Evolutionary conservation across 768 basidiomycete species (phyloP).

Genomic region (Hydnomerulius pinastri): DNA sequence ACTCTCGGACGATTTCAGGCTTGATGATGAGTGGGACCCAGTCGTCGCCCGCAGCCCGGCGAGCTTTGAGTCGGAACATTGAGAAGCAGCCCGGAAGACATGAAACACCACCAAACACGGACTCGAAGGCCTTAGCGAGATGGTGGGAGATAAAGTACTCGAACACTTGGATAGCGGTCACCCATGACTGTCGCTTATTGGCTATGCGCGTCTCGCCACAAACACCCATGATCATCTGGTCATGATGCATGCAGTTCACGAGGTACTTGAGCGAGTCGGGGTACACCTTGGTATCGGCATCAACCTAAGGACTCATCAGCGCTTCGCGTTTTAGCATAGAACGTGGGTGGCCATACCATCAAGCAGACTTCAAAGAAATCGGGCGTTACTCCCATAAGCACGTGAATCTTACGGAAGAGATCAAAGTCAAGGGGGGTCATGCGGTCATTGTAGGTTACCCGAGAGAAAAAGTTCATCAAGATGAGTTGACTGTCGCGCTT

Average conservation of each 20-base stretch:
- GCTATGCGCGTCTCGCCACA: constrained; percentile 99
- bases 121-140: constrained; percentile 97
- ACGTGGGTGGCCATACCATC: constrained; percentile 65
- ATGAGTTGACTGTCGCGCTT: constrained; percentile 99
- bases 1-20: constrained; percentile 96
- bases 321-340: not conserved
- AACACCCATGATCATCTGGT: constrained; percentile 98
- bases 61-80: constrained; percentile 97
- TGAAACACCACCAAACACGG: constrained; percentile 98
- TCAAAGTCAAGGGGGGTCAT: constrained; percentile 98
- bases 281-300: constrained; percentile 96
- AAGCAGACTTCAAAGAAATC: constrained; percentile 97
- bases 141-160: constrained; percentile 99
- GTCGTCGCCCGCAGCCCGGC: constrained; percentile 85
- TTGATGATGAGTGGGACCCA: constrained; percentile 98
- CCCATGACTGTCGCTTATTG: constrained; percentile 98
- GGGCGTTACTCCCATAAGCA: constrained; percentile 97
- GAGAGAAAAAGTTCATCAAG: constrained; percentile 99
- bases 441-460: constrained; percentile 98
- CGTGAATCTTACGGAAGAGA: constrained; percentile 94
- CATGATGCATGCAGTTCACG: constrained; percentile 98
- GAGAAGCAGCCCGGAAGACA: constrained; percentile 99
- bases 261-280: constrained; percentile 87
- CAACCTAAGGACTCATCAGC: constrained; percentile 64
- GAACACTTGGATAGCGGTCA: constrained; percentile 97